Evolutionary conservation across 352 stramenopile genomes (phyloP).

Genomic region (Hyaloperonospora arabidopsidis): DNA sequence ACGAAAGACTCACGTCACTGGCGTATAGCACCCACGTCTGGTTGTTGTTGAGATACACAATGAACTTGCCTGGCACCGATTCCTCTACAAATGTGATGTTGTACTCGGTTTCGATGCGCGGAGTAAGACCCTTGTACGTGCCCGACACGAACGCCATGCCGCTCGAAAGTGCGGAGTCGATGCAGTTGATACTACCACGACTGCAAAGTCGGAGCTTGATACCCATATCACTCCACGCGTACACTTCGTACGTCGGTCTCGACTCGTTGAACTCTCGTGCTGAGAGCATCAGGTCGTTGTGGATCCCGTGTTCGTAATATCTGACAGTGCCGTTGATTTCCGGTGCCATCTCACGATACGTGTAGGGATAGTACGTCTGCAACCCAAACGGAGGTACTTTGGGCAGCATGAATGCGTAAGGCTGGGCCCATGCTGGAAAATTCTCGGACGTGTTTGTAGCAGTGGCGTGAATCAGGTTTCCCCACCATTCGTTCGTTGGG

Average conservation of each 20-base stretch:
- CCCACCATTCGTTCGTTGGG: constrained; percentile 78
- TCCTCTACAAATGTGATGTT: constrained; percentile 37
- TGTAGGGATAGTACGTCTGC: constrained; percentile 53
- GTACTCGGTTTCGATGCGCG: constrained; percentile 35
- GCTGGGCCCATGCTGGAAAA: constrained; percentile 48
- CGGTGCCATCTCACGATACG: constrained; percentile 35
- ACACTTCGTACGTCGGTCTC: constrained; percentile 47
- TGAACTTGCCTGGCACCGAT: constrained; percentile 37
- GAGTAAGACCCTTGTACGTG: constrained; percentile 42
- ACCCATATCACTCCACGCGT: constrained; percentile 53
- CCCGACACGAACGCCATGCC: constrained; percentile 63
- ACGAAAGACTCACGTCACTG: constrained; percentile 17
- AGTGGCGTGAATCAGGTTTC: constrained; percentile 56
- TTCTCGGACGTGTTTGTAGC: constrained; percentile 33
- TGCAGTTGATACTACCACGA: constrained; percentile 25
- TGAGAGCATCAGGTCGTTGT: constrained; percentile 60
- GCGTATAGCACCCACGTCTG: constrained; percentile 67
- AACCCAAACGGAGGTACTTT: constrained; percentile 40
- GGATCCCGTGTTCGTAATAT: constrained; percentile 48
- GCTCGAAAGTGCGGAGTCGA: constrained; percentile 43
- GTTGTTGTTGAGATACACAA: constrained; percentile 41
- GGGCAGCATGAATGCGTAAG: constrained; percentile 51
- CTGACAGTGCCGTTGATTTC: constrained; percentile 37
- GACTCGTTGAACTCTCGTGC: constrained; percentile 38
- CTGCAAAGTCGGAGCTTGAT: constrained; percentile 38